Evolutionary conservation across 2,329 filamentous ascomycete genomes (phyloP).

Genomic region (Coccinonectria pachysandricola): DNA sequence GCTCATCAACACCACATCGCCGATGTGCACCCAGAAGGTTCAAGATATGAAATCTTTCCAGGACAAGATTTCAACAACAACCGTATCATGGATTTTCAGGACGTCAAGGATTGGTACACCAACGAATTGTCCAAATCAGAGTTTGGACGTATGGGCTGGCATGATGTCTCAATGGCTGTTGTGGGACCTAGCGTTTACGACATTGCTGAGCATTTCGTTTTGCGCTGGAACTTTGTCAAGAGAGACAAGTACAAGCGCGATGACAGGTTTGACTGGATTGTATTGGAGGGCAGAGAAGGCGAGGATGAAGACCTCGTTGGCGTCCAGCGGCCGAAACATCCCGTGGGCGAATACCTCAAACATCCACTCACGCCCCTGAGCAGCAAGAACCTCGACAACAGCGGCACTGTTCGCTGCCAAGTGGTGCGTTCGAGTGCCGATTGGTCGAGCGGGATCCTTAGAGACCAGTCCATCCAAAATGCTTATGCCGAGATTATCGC

Average conservation of each 20-base stretch:
- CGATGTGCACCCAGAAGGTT: slow-evolving; percentile 77
- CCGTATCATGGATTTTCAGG: slow-evolving; percentile 88
- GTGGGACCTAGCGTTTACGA: slow-evolving; percentile 84
- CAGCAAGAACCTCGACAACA: slow-evolving; percentile 50
- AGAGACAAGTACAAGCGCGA: slow-evolving; percentile 96
- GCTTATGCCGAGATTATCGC: slow-evolving; percentile 78
- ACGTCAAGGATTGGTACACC: slow-evolving; percentile 81
- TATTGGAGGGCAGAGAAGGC: slow-evolving; percentile 63
- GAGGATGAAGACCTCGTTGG: slow-evolving; percentile 77
- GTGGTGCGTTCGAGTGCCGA: slow-evolving; percentile 83
- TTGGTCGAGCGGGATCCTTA: slow-evolving; percentile 86
- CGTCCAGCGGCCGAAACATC: slow-evolving; percentile 81
- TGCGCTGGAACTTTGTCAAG: slow-evolving; percentile 95
- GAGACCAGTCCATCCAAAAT: slow-evolving; percentile 77
- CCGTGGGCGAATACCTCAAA: slow-evolving; percentile 75
- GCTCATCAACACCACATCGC: slow-evolving; percentile 72
- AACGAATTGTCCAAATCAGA: slow-evolving; percentile 89
- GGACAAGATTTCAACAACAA: slow-evolving; percentile 99
- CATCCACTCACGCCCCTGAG: slow-evolving; percentile 66
- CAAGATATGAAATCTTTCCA: slow-evolving; percentile 78
- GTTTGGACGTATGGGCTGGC: slow-evolving; percentile 95
- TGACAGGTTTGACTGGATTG: slow-evolving; percentile 72
- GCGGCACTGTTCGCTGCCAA: slow-evolving; percentile 72
- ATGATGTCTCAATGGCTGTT: slow-evolving; percentile 89
- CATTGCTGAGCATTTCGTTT: slow-evolving; percentile 88